Evolutionary conservation across 192 early-diverging fungal species (phyloP), one percentile per base, ranked within the genome.

Genomic region (Podila horticola): DNA sequence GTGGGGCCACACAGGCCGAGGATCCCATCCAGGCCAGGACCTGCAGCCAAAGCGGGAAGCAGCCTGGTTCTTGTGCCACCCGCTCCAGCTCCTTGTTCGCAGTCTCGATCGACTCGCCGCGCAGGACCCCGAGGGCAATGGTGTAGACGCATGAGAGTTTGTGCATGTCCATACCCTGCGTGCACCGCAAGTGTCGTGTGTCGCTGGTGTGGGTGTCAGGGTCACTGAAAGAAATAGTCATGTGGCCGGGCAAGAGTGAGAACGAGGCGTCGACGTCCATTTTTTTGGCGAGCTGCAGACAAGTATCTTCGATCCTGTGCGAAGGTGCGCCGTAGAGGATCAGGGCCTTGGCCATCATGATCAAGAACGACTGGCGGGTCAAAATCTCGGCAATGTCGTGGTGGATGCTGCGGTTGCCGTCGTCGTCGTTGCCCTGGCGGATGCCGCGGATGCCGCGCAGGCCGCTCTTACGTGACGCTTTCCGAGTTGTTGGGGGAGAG

Each of bases 191-290:
- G 24, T 82, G 84, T 17, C 75, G 84, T 3, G 84, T 85, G 45
- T 85, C 84, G 17, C 77, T 82, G 19, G 84, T 85, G 36, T 75
- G 79, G 8, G 84, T 85, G 26, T 82, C 84, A 41, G 75, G 74
- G 45, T 85, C 84, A n/a, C 68, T 82, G 69, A 85, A 85, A 0
- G 79, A 85, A 22, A 85, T 70, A 63, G 82, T 85, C 79, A 82
- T 85, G 3, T 74, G 49, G 17, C 84, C 84, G 3, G 84, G 84
- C 6, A 82, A 59, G 7, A 82, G 59, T 2, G 77, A 58, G 30
- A 72, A 84, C 19, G 84, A 75, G 5, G 84, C 84, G 26, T 84
- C 73, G 0, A 84, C 61, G 1, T 67, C 74, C 66, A 84, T 70
- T 28, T 74, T 82, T 9, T 36, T 49, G 9, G 79, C 74, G 31